A percentile compares a stretch with the other conserved stretches of the same genome.
Conservation (phyloP, 75 land plant species). For the Pinus albicaulis region DNA sequence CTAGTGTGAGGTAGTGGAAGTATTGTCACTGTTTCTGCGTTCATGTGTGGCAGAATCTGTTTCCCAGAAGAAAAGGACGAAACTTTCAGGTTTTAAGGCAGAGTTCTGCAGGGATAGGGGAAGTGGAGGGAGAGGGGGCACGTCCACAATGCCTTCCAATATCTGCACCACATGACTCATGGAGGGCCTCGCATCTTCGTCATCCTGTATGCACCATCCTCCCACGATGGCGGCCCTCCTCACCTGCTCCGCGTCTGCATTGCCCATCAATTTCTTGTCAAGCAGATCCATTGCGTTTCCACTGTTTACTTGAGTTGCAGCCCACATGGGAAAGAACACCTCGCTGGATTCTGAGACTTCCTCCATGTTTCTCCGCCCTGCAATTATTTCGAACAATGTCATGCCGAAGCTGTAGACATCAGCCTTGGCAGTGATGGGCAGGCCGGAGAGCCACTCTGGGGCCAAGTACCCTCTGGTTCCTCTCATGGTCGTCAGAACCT, state of each 20-base stretch:
- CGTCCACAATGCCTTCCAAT: neutral
- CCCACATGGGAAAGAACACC: slow-evolving; percentile 62
- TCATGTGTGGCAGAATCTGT: no score
- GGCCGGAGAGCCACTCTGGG: no score
- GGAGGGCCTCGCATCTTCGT: slow-evolving; percentile 53
- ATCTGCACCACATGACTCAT: slow-evolving; percentile 25
- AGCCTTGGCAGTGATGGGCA: no score
- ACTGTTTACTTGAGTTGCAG: slow-evolving; percentile 47
- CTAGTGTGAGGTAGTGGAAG: no score
- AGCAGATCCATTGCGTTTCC: slow-evolving; percentile 45
- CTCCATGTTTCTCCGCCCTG: slow-evolving; percentile 40
- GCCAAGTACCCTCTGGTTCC: no score
- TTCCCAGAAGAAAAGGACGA: no score
- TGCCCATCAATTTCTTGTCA: slow-evolving; percentile 22
- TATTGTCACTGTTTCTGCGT: no score
- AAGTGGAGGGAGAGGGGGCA: slow-evolving; percentile 2
- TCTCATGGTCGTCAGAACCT: no score
- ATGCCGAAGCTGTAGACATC: no score
- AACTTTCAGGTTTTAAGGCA: slow-evolving; percentile 7
- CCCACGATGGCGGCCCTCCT: neutral
- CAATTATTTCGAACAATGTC: neutral
- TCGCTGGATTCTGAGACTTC: slow-evolving; percentile 26
- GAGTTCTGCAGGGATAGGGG: neutral
- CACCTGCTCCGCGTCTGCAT: slow-evolving; percentile 32
- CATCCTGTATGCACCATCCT: slow-evolving; percentile 11